These are phyloP conservation scores for Amanita inopinata DNA, from an alignment of 768 basidiomycete species.

Conservation along the genomic window DNA sequence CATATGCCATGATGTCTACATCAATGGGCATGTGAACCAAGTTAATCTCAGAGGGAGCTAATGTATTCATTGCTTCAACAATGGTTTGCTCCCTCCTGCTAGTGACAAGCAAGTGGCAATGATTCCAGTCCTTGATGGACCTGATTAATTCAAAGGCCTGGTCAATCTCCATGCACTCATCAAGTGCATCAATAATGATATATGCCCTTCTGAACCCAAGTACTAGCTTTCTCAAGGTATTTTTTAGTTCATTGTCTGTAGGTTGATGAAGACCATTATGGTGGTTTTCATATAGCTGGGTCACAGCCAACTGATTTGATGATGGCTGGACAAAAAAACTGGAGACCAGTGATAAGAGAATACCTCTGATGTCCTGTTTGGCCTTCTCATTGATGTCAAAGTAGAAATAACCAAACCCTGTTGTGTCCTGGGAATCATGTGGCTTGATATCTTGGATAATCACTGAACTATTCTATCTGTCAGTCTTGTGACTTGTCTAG, in stretches of 20 bases:
- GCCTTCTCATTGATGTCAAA: not conserved
- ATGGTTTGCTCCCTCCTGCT: too few species aligned
- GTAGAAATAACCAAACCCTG: slow-evolving; percentile 3
- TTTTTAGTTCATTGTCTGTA: not conserved
- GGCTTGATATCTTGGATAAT: not conserved
- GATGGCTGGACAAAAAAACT: not conserved
- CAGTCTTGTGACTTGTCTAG: not conserved
- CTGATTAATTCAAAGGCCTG: too few species aligned
- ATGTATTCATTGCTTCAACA: not conserved
- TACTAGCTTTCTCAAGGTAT: not conserved
- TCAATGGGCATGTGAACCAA: not conserved
- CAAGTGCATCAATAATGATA: not conserved
- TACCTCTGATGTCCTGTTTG: not conserved
- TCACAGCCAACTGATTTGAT: not conserved
- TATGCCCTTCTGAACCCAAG: not conserved
- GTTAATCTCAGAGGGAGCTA: not conserved
- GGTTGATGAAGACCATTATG: not conserved
- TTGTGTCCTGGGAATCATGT: not conserved
- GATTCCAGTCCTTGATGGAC: too few species aligned
- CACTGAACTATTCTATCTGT: slow-evolving; percentile 1
- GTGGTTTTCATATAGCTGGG: not conserved
- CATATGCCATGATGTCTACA: not conserved
- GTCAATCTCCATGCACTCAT: not conserved
- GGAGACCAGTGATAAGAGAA: not conserved
- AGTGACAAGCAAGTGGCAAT: too few species aligned